These are phyloP conservation scores for Prunus yedoensis DNA, from an alignment of 331 rosid genomes.

Conservation along the genomic window DNA sequence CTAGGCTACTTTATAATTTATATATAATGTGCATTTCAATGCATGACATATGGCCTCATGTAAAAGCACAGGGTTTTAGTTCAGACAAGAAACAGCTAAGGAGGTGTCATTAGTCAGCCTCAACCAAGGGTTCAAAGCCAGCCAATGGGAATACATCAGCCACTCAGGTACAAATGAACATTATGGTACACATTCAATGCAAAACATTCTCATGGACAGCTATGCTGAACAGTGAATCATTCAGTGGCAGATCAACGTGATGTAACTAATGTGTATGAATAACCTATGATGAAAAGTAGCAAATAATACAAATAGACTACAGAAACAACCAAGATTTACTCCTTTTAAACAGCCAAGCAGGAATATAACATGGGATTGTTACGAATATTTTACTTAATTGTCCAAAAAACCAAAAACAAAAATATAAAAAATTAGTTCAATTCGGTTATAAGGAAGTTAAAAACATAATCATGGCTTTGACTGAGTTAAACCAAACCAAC, in stretches of 20 bases:
- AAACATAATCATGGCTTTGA: background rate
- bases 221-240: background rate
- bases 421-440: background rate
- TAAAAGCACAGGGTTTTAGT: background rate
- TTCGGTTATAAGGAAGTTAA: background rate
- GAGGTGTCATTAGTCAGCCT: background rate
- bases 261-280: background rate
- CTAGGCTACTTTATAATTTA: background rate
- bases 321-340: background rate
- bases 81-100: background rate
- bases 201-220: background rate
- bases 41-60: background rate
- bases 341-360: background rate
- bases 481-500: background rate
- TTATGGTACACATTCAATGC: background rate
- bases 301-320: background rate
- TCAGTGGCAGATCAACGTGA: background rate
- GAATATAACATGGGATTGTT: background rate
- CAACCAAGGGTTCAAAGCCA: background rate
- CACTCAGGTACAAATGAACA: background rate
- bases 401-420: background rate
- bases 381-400: background rate
- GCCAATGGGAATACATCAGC: background rate
- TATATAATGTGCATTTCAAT: background rate
- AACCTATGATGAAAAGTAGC: background rate